Percentiles rank a stretch among this genome's conserved stretches.
Conservation (phyloP, 202 grass and related monocot species). For the Elaeis oleifera region DNA sequence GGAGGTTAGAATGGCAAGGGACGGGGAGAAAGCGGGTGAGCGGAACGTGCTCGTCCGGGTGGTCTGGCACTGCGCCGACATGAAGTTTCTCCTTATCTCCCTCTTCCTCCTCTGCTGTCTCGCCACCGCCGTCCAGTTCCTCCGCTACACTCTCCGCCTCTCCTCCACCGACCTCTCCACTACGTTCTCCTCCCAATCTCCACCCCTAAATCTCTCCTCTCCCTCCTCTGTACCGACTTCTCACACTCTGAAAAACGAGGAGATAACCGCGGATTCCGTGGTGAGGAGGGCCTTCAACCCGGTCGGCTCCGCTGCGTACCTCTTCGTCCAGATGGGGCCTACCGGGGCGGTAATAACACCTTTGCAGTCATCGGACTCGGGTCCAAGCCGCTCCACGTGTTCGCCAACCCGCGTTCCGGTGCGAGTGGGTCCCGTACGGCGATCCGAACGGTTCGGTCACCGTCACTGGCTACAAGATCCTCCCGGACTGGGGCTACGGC, state of each 20-base stretch:
- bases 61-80: slow-evolving; percentile 16
- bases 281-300: slow-evolving; percentile 29
- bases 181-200: neutral
- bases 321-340: slow-evolving; percentile 36
- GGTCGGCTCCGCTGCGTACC: slow-evolving; percentile 29
- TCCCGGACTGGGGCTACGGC: slow-evolving; percentile 98
- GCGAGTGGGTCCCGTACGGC: slow-evolving; percentile 27
- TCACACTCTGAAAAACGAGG: slow-evolving; percentile 19
- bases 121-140: slow-evolving; percentile 25
- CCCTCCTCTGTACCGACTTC: neutral
- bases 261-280: slow-evolving; percentile 11
- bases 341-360: slow-evolving; percentile 21
- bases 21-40: too few relatives aligned
- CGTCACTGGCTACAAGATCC: slow-evolving; percentile 50
- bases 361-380: slow-evolving; percentile 33
- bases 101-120: slow-evolving; percentile 29
- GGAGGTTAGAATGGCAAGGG: too few relatives aligned
- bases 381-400: slow-evolving; percentile 35
- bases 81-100: slow-evolving; percentile 25
- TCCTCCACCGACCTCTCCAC: slow-evolving; percentile 4
- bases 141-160: slow-evolving; percentile 7
- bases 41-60: too few relatives aligned
- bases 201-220: neutral
- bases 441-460: slow-evolving; percentile 9
- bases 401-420: slow-evolving; percentile 25